Evolutionary conservation across 2,329 filamentous ascomycete species (phyloP).

Genomic region (Dactylonectria macrodidyma): DNA sequence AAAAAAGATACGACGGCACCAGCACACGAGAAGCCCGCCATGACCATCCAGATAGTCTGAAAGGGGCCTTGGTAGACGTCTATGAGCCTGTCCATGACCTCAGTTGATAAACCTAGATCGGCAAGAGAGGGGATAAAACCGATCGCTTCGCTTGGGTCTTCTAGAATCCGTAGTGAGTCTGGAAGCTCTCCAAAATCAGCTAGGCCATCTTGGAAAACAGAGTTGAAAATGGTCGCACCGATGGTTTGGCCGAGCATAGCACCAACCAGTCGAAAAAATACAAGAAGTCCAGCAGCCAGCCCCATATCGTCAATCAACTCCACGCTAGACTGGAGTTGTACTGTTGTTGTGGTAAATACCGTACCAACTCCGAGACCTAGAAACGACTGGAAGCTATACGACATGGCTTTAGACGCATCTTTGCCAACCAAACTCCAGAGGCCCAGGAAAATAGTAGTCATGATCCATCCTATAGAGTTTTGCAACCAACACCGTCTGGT

Average conservation of each 20-base stretch:
- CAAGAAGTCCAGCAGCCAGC: conserved; percentile 51
- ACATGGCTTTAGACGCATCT: conserved; percentile 25
- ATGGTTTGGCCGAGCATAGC: conserved; percentile 54
- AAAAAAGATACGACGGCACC: conserved; percentile 9
- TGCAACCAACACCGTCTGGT: conserved; percentile 12
- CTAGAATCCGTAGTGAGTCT: conserved; percentile 20
- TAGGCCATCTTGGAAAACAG: conserved; percentile 44
- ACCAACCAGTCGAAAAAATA: conserved; percentile 55
- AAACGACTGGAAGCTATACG: conserved; percentile 38
- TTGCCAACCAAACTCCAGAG: conserved; percentile 6
- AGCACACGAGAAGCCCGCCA: conserved; percentile 11
- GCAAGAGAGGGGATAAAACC: conserved; percentile 33
- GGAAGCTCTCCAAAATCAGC: conserved; percentile 27
- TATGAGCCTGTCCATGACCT: conserved; percentile 8
- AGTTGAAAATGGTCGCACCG: conserved; percentile 53
- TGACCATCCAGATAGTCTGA: conserved; percentile 20
- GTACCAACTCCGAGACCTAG: conserved; percentile 49
- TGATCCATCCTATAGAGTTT: conserved; percentile 12
- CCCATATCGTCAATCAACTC: conserved; percentile 52
- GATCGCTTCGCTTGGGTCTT: conserved; percentile 37
- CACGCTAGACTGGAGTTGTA: conserved; percentile 55
- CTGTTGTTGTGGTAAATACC: conserved; percentile 29
- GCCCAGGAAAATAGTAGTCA: conserved; percentile 11
- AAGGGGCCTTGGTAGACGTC: conserved; percentile 12
- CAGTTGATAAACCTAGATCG: neutral